Conservation (phyloP, 75 land plant genomes). For the Ceratopteris richardii region DNA sequence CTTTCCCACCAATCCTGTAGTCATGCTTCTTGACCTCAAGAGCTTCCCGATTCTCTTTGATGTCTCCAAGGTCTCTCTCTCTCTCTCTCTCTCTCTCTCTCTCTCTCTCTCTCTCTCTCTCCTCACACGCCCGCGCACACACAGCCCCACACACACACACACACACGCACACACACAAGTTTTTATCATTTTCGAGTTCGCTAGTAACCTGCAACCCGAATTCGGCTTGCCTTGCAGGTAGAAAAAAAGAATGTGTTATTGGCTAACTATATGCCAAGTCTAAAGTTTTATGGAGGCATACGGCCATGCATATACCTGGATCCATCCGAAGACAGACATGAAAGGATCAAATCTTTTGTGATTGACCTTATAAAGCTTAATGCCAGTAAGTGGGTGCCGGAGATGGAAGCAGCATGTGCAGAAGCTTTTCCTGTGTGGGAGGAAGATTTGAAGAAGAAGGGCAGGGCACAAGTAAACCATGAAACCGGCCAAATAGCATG, state of each 20-base stretch:
- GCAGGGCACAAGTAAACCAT: neutral
- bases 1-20: conserved; percentile 12
- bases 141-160: too few relatives aligned
- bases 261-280: conserved; percentile 19
- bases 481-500: conserved; percentile 10
- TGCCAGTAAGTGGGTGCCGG: conserved; percentile 6
- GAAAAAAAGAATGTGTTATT: conserved; percentile 22
- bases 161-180: too few relatives aligned
- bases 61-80: conserved; percentile 1
- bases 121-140: too few relatives aligned
- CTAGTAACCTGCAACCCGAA: too few relatives aligned
- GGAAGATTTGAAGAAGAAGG: neutral
- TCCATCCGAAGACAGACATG: conserved; percentile 22
- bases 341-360: conserved; percentile 8
- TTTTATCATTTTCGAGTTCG: too few relatives aligned
- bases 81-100: neutral
- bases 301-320: conserved; percentile 14
- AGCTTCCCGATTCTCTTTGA: conserved; percentile 33
- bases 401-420: neutral
- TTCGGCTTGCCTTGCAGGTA: neutral
- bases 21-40: conserved; percentile 22
- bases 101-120: neutral
- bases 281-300: conserved; percentile 12
- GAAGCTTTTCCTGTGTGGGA: neutral
- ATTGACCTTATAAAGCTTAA: neutral